A percentile compares a stretch with the other conserved stretches of the same genome.
These are phyloP conservation scores for Xylaria sp. DNA, from an alignment of 2,329 filamentous ascomycete species.

Conservation along the genomic window DNA sequence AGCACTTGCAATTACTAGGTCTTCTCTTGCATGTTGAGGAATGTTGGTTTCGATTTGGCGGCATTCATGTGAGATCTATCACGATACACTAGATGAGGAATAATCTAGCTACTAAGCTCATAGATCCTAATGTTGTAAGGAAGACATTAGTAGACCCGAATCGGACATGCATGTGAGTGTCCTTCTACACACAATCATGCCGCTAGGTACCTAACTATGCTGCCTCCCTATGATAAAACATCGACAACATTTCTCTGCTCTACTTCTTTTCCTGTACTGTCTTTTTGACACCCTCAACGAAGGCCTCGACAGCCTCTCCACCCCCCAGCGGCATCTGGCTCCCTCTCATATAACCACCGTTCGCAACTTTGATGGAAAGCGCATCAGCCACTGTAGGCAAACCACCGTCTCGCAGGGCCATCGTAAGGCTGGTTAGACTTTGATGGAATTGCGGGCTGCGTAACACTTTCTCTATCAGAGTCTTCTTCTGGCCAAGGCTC, in stretches of 20 bases:
- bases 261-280: conserved; percentile 70
- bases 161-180: neutral
- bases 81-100: neutral
- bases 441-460: conserved; percentile 92
- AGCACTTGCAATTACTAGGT: conserved; percentile 38
- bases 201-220: neutral
- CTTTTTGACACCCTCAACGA: conserved; percentile 88
- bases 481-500: conserved; percentile 79
- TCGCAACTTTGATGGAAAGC: conserved; percentile 79
- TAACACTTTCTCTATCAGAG: conserved; percentile 81
- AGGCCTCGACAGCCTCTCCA: conserved; percentile 88
- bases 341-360: conserved; percentile 82
- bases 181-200: neutral
- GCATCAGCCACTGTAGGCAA: conserved; percentile 90
- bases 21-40: neutral
- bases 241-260: neutral
- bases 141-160: neutral
- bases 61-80: neutral
- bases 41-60: neutral
- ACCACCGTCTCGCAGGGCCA: conserved; percentile 89
- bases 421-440: conserved; percentile 83
- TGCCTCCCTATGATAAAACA: neutral
- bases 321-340: conserved; percentile 87
- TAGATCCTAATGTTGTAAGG: neutral
- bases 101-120: neutral